Conservation (phyloP, 2,329 filamentous ascomycete species). For the Penicillium sp. region DNA sequence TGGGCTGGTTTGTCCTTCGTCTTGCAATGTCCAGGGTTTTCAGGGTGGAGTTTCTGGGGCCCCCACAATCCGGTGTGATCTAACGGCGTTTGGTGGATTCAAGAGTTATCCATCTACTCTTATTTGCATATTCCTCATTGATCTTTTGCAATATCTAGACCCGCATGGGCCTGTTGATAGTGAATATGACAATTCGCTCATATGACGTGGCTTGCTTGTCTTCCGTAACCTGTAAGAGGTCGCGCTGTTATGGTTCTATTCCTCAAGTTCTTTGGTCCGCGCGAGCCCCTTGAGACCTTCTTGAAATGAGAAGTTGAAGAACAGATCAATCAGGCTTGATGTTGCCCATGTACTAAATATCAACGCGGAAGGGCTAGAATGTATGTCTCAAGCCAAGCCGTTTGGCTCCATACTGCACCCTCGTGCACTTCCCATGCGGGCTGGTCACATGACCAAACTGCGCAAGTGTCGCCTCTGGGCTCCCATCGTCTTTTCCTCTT, state of each 20-base stretch:
- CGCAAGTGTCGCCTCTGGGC: constrained; percentile 28
- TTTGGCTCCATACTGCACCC: background rate
- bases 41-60: background rate
- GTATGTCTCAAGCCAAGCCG: background rate
- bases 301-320: background rate
- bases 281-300: background rate
- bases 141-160: background rate
- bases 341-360: background rate
- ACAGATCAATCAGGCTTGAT: background rate
- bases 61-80: background rate
- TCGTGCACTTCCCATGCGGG: background rate
- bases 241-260: background rate
- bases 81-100: constrained; percentile 8
- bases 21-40: constrained; percentile 9
- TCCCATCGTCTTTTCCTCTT: constrained; percentile 18
- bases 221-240: background rate
- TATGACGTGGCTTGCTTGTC: background rate
- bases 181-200: constrained; percentile 1
- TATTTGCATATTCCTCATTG: background rate
- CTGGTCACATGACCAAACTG: constrained; percentile 27
- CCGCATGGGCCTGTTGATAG: background rate
- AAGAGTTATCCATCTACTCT: background rate
- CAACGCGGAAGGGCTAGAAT: background rate
- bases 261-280: background rate
- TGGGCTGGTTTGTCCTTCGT: constrained; percentile 2